These are phyloP conservation scores for Aureobasidium uvarum DNA, from an alignment of 2,329 filamentous ascomycete genomes.

Conservation along the genomic window DNA sequence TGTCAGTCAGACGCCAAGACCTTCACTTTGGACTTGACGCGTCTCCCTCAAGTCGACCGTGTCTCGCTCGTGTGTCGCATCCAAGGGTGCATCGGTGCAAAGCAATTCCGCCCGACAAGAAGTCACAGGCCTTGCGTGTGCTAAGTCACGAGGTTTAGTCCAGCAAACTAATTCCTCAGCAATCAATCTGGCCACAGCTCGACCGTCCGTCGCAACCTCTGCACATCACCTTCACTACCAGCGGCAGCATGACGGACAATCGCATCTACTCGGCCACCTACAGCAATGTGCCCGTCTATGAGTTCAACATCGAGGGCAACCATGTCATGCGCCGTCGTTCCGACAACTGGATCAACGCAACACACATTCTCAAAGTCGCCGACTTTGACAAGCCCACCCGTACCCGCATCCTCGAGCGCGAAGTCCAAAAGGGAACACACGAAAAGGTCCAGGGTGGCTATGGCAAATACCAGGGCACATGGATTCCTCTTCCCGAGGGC, in stretches of 20 bases:
- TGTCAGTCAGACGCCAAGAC: not conserved
- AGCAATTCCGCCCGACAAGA: not conserved
- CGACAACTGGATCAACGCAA: slow-evolving; percentile 99
- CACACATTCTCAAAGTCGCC: slow-evolving; percentile 94
- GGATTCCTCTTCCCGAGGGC: slow-evolving; percentile 85
- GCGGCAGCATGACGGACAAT: slow-evolving; percentile 29
- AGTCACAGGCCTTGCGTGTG: not conserved
- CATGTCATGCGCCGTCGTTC: slow-evolving; percentile 94
- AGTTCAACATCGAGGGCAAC: slow-evolving; percentile 81
- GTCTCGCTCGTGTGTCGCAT: slow-evolving; percentile 9
- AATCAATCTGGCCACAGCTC: slow-evolving; percentile 6
- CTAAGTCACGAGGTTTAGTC: not conserved
- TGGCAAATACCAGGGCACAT: slow-evolving; percentile 98
- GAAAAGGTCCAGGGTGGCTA: slow-evolving; percentile 99
- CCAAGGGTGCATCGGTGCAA: not conserved
- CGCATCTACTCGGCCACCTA: slow-evolving; percentile 64
- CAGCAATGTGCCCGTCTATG: slow-evolving; percentile 78
- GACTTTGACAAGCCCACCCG: slow-evolving; percentile 96
- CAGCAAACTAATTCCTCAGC: slow-evolving; percentile 1
- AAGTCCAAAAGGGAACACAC: slow-evolving; percentile 93
- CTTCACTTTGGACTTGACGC: not conserved
- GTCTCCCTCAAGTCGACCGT: slow-evolving; percentile 5
- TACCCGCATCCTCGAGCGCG: slow-evolving; percentile 90
- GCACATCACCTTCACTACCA: not conserved
- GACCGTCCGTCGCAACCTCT: not conserved